Evolutionary conservation across 1,284 basidiomycete genomes (phyloP).

Genomic region (Trichosporon faecale): DNA sequence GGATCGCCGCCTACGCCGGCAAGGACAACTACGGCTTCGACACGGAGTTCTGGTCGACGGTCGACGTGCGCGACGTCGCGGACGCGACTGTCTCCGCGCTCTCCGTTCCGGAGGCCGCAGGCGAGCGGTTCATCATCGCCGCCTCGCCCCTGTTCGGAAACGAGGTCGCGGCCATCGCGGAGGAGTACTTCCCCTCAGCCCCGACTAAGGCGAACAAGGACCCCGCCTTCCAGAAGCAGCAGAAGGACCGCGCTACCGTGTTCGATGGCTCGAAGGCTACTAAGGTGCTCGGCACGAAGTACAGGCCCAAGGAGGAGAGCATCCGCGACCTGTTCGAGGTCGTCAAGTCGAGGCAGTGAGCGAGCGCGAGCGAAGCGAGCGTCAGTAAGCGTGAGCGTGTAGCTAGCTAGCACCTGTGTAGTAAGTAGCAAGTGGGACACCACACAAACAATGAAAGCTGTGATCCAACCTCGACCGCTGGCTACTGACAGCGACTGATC

Average conservation of each 20-base stretch:
- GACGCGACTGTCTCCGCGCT: slow-evolving; percentile 7
- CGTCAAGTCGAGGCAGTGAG: slow-evolving; percentile 1
- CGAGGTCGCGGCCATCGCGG: slow-evolving; percentile 23
- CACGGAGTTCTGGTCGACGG: slow-evolving; percentile 1
- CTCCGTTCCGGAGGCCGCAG: slow-evolving; percentile 53
- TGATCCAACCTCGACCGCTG: too few species aligned
- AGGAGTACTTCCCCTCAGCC: slow-evolving; percentile 6
- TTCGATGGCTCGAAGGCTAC: slow-evolving; percentile 39
- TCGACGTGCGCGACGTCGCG: slow-evolving; percentile 22
- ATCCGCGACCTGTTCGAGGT: slow-evolving; percentile 1
- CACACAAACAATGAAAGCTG: too few species aligned
- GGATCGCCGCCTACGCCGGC: not conserved
- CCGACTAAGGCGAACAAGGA: slow-evolving; percentile 14
- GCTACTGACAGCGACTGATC: not conserved
- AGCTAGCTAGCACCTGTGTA: too few species aligned
- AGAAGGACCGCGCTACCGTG: slow-evolving; percentile 13
- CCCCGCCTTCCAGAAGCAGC: slow-evolving; percentile 11
- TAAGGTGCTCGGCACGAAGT: slow-evolving; percentile 38
- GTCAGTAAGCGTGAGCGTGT: too few species aligned
- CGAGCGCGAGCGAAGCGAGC: too few species aligned
- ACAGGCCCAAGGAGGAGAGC: slow-evolving; percentile 21
- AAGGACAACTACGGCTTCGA: not conserved
- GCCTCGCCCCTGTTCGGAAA: slow-evolving; percentile 45
- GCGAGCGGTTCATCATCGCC: slow-evolving; percentile 60
- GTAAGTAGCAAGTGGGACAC: too few species aligned